These are phyloP conservation scores for Populus hybrid DNA, from an alignment of 441 rosid species.

Conservation along the genomic window DNA sequence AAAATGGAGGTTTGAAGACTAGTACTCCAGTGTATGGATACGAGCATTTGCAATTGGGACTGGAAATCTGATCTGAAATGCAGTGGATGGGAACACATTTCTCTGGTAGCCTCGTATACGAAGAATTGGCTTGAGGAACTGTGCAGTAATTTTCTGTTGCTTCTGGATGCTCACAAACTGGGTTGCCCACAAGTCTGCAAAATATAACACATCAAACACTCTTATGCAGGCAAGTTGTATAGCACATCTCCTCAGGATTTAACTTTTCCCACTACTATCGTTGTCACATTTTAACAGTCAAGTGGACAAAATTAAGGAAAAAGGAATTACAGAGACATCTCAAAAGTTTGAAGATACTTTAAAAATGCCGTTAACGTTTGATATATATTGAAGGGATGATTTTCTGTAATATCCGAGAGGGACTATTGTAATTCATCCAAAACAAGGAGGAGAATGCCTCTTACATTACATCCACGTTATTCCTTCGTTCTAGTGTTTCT, in stretches of 20 bases:
- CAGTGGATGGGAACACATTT: slow-evolving; percentile 37
- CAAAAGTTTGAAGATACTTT: too few relatives aligned
- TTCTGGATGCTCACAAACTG: slow-evolving; percentile 46
- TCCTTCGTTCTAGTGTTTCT: slow-evolving; percentile 12
- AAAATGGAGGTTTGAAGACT: slow-evolving; percentile 57
- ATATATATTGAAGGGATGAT: too few relatives aligned
- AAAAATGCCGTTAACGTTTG: too few relatives aligned
- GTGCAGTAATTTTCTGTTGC: slow-evolving; percentile 34
- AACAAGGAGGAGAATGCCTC: neutral
- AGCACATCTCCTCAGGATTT: neutral
- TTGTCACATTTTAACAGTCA: neutral
- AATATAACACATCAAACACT: slow-evolving; percentile 9
- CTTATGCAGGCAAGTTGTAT: neutral
- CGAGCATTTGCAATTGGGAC: slow-evolving; percentile 37
- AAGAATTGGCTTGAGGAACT: neutral
- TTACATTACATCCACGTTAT: slow-evolving; percentile 37
- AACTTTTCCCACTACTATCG: neutral
- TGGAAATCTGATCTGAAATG: slow-evolving; percentile 32
- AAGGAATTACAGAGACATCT: too few relatives aligned
- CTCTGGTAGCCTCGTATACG: too few relatives aligned
- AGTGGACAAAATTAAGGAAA: too few relatives aligned
- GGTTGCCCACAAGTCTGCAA: slow-evolving; percentile 56
- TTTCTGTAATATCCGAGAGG: too few relatives aligned
- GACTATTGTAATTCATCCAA: too few relatives aligned
- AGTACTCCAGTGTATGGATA: slow-evolving; percentile 60